Evolutionary conservation across 2,329 filamentous ascomycete species (phyloP).

Genomic region (Anthostomella pinea): DNA sequence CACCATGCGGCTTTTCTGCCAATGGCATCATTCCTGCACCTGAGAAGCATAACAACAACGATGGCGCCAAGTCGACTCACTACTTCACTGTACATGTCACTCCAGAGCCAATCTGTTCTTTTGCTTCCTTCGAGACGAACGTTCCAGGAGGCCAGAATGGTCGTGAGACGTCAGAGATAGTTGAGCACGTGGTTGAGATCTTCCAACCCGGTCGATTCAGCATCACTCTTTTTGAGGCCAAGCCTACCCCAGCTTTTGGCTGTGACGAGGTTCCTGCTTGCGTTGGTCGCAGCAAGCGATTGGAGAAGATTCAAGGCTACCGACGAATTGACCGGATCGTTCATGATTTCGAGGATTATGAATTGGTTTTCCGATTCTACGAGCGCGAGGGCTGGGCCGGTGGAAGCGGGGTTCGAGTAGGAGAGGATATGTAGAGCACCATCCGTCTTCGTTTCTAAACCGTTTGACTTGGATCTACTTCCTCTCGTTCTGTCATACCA

Average conservation of each 20-base stretch:
- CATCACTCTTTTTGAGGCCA: slow-evolving; percentile 93
- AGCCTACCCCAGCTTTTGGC: slow-evolving; percentile 48
- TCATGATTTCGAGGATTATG: slow-evolving; percentile 95
- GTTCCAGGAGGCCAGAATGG: slow-evolving; percentile 87
- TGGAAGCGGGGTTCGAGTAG: slow-evolving; percentile 50
- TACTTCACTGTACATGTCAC: slow-evolving; percentile 99
- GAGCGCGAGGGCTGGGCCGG: slow-evolving; percentile 78
- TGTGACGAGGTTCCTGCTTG: slow-evolving; percentile 37
- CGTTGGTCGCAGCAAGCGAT: slow-evolving; percentile 44
- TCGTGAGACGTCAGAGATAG: slow-evolving; percentile 83
- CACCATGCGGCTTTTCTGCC: slow-evolving; percentile 93
- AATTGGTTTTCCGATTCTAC: slow-evolving; percentile 94
- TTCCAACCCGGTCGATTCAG: slow-evolving; percentile 98
- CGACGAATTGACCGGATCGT: slow-evolving; percentile 90
- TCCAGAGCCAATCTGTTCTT: slow-evolving; percentile 94
- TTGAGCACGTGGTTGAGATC: slow-evolving; percentile 90
- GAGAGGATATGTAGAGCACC: slow-evolving; percentile 43
- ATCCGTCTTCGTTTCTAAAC: slow-evolving; percentile 2
- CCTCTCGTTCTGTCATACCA: slow-evolving; percentile 8
- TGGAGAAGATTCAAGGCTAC: slow-evolving; percentile 84
- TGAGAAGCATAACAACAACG: slow-evolving; percentile 43
- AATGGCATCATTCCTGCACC: slow-evolving; percentile 91
- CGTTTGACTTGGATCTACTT: slow-evolving; percentile 4
- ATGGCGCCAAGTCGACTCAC: slow-evolving; percentile 59
- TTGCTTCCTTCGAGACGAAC: slow-evolving; percentile 97